Evolutionary conservation across 148 eudicot genomes (phyloP), one percentile per base, ranked within the genome.

Genomic region (Chenopodium suecicum): DNA sequence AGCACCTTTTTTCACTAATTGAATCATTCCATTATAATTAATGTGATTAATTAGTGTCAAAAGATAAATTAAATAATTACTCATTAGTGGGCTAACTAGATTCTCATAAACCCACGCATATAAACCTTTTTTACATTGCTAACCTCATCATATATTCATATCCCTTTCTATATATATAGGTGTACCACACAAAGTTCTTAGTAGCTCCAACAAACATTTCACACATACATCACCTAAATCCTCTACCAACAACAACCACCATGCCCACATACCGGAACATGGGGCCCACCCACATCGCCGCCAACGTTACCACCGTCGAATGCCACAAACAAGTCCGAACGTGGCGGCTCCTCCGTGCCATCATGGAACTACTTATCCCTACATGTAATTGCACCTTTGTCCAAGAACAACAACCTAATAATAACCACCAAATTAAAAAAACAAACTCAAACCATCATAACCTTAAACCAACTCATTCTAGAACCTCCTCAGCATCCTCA

Each of bases 311-410:
- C 82, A 81, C 92, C 72, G 92, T 91, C 0, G 94, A 91, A 80
- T 91, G 94, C 86, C 88, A 91, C 71, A 91, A 91, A 63, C 94
- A 91, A 79, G 94, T 91, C 76, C 91, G 94, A 7, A 86, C 92
- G 10, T 90, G 94, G 94, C 88, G 92, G 83, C 92, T 91, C 78
- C 90, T 91, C 79, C 92, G 94, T 14, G 76, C 91, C 65, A 74
- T 91, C 34, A 31, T 83, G 76, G 91, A 88, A 71, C 88, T 91
- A 25, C 94, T 91, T 56, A 90, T 91, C 19, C 94, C 91, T 19
- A 86, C 86, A 16, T 91, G 94, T 84, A 87, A 85, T 76, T 83
- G 88, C 85, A 76, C 86, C 52, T 85, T 84, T 52, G 62, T 84
- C 50, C 86, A 83, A 37, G 81, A 85, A n/a, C 52, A 34, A 34